phyloP scores from a whole-genome alignment of 192 early-diverging fungal species.

The Linnemannia exigua region DNA sequence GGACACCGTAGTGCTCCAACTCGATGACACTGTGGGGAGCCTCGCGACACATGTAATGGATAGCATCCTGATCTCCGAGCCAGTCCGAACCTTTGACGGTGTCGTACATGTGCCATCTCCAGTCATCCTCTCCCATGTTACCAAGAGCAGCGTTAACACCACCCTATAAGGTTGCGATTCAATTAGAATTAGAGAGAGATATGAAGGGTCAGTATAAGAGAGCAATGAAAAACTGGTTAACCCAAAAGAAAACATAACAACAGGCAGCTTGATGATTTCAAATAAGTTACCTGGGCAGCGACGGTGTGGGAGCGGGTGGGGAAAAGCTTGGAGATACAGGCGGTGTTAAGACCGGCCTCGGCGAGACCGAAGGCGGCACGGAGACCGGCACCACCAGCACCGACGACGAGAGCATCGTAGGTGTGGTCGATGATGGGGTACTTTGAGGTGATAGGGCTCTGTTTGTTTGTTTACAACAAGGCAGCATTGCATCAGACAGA shows the following conservation, averaged over 20 bases:
- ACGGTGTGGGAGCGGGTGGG: constrained; percentile 99
- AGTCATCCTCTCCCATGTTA: constrained; percentile 99
- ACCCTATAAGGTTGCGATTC: constrained; percentile 68
- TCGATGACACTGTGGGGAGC: constrained; percentile 96
- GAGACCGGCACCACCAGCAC: constrained; percentile 98
- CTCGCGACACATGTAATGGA: constrained; percentile 99
- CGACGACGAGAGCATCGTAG: constrained; percentile 98
- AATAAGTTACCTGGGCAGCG: constrained; percentile 84
- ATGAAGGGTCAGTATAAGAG: not conserved
- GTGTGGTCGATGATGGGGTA: constrained; percentile 99
- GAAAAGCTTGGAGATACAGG: constrained; percentile 99
- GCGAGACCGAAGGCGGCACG: constrained; percentile 98
- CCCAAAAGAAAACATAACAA: not conserved
- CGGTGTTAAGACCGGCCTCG: constrained; percentile 94
- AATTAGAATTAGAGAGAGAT: not conserved
- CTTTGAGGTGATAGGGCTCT: constrained; percentile 74
- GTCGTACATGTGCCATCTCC: constrained; percentile 99
- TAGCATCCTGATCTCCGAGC: constrained; percentile 99
- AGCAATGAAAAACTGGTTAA: not conserved
- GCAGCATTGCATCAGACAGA: not conserved
- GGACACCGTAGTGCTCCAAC: constrained; percentile 98
- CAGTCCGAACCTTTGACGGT: constrained; percentile 99
- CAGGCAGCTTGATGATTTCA: not conserved
- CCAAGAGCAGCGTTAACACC: constrained; percentile 99
- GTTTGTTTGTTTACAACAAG: constrained; percentile 1